Percentiles rank a stretch among this genome's conserved stretches.
Conservation (phyloP, 1,139 yeast species). For the Geotrichum fermentans region DNA sequence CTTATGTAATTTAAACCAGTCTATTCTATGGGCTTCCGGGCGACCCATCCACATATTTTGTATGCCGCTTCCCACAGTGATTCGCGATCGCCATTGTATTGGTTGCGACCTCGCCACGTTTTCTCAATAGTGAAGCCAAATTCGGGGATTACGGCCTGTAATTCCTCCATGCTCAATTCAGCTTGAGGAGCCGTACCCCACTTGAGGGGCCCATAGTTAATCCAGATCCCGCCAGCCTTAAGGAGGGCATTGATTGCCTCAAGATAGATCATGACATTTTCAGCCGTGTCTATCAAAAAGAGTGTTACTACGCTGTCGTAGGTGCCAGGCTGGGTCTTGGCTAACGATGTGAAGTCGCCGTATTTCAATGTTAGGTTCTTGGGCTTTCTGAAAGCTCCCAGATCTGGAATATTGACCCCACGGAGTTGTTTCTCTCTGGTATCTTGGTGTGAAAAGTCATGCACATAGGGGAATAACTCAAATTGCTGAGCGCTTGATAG, state of each 20-base stretch:
- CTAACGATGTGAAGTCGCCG: slow-evolving; percentile 56
- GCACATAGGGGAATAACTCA: slow-evolving; percentile 54
- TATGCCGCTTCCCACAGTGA: slow-evolving; percentile 32
- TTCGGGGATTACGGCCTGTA: slow-evolving; percentile 45
- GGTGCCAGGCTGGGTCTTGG: slow-evolving; percentile 5
- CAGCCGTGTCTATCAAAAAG: slow-evolving; percentile 84
- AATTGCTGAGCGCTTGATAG: neutral
- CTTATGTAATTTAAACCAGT: no score
- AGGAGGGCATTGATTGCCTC: slow-evolving; percentile 51
- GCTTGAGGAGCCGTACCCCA: slow-evolving; percentile 83
- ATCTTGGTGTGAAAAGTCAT: slow-evolving; percentile 66
- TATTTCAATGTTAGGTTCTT: slow-evolving; percentile 47
- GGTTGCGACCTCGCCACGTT: slow-evolving; percentile 31
- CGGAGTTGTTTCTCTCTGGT: slow-evolving; percentile 50
- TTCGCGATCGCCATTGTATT: slow-evolving; percentile 32
- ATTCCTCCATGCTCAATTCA: slow-evolving; percentile 64
- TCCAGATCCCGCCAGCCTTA: slow-evolving; percentile 60
- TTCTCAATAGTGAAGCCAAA: slow-evolving; percentile 64
- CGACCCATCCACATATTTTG: slow-evolving; percentile 32
- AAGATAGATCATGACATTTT: slow-evolving; percentile 66
- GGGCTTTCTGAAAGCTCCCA: slow-evolving; percentile 7
- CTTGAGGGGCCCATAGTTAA: slow-evolving; percentile 80
- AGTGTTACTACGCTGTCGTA: slow-evolving; percentile 53
- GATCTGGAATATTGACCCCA: slow-evolving; percentile 36
- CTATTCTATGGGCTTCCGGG: no score